Conservation (phyloP, 1,139 yeast species). For the Magnusiomyces suaveolens region DNA sequence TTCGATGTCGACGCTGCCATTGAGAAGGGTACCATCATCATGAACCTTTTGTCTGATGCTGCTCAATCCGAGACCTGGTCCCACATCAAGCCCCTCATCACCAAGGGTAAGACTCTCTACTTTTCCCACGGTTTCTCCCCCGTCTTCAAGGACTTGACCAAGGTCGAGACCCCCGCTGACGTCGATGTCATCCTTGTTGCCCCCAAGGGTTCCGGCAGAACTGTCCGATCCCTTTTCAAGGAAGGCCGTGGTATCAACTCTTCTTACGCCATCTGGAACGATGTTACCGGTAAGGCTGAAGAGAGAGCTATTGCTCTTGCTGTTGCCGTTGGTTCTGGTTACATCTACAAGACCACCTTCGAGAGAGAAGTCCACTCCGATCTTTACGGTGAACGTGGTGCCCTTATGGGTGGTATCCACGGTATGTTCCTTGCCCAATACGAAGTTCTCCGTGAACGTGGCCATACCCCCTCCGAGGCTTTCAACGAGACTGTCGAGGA, state of each 20-base stretch:
- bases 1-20: conserved; percentile 93
- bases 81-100: conserved; percentile 74
- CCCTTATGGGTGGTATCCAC: conserved; percentile 99
- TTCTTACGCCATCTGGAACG: conserved; percentile 98
- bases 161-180: conserved; percentile 90
- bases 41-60: conserved; percentile 98
- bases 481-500: conserved; percentile 99
- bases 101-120: conserved; percentile 96
- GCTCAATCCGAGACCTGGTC: conserved; percentile 99
- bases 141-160: conserved; percentile 93
- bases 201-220: conserved; percentile 99
- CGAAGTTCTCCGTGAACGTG: conserved; percentile 98
- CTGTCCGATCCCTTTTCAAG: conserved; percentile 97
- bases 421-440: conserved; percentile 99
- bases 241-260: conserved; percentile 99
- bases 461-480: conserved; percentile 99
- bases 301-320: conserved; percentile 98
- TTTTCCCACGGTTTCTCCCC: conserved; percentile 99
- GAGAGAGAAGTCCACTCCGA: conserved; percentile 99
- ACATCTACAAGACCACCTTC: conserved; percentile 98
- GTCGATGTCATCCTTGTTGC: conserved; percentile 97
- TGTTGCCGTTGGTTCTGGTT: conserved; percentile 98
- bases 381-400: conserved; percentile 99
- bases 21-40: conserved; percentile 79
- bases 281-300: conserved; percentile 97